Conservation (phyloP, 1,284 basidiomycete species). For the Polyporus tsugae region DNA sequence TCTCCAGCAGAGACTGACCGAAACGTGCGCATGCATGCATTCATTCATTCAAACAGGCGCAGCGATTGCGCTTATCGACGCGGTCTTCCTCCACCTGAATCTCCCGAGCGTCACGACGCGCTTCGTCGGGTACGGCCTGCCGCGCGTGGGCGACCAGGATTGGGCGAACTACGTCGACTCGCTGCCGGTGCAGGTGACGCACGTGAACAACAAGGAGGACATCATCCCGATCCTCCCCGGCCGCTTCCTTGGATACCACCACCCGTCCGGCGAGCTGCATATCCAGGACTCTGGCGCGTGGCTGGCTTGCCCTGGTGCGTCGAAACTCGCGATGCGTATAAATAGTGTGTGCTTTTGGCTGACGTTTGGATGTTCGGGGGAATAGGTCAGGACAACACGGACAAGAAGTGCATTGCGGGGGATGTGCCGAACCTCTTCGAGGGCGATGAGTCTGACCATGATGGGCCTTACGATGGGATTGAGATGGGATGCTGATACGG, state of each 20-base stretch:
- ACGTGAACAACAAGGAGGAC: conserved; percentile 44
- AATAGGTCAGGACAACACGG: conserved; percentile 63
- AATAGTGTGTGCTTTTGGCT: not conserved
- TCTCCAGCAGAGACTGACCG: not conserved
- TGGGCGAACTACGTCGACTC: conserved; percentile 66
- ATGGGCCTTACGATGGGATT: conserved; percentile 67
- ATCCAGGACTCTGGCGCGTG: conserved; percentile 58
- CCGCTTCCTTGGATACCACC: conserved; percentile 56
- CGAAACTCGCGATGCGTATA: too few relatives aligned
- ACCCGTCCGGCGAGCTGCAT: conserved; percentile 68
- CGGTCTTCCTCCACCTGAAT: conserved; percentile 55
- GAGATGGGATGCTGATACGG: conserved; percentile 53
- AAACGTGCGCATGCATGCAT: not conserved
- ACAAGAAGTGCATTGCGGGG: conserved; percentile 58
- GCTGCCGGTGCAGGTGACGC: conserved; percentile 37
- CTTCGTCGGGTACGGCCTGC: conserved; percentile 59
- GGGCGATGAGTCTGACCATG: conserved; percentile 54
- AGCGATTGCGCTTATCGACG: conserved; percentile 55
- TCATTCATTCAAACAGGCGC: conserved; percentile 41
- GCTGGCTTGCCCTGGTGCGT: conserved; percentile 54
- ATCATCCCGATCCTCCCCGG: conserved; percentile 46
- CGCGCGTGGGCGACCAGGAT: conserved; percentile 68
- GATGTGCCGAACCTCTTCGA: conserved; percentile 59
- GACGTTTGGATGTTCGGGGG: not conserved
- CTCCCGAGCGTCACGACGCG: conserved; percentile 49